Evolutionary conservation across 768 basidiomycete genomes (phyloP).

Genomic region (Austroboletus eburneus): DNA sequence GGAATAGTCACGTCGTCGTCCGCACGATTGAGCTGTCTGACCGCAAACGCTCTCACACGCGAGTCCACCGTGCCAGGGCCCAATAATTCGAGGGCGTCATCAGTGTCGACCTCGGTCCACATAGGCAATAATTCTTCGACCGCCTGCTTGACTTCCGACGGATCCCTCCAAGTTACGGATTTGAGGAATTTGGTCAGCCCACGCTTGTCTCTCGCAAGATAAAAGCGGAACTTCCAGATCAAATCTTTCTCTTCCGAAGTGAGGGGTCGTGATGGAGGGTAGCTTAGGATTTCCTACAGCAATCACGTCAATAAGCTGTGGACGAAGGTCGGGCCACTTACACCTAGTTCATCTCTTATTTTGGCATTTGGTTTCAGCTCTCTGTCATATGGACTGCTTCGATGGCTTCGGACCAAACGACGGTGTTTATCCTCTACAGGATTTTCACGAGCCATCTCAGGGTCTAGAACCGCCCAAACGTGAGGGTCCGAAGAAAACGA

Average conservation of each 20-base stretch:
- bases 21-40: conserved; percentile 82
- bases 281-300: conserved; percentile 77
- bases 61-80: conserved; percentile 90
- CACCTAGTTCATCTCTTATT: conserved; percentile 88
- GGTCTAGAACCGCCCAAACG: conserved; percentile 87
- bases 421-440: conserved; percentile 98
- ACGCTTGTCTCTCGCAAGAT: conserved; percentile 85
- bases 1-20: conserved; percentile 79
- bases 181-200: conserved; percentile 97
- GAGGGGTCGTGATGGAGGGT: conserved; percentile 83
- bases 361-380: conserved; percentile 97
- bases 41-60: conserved; percentile 90
- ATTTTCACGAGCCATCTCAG: conserved; percentile 88
- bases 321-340: conserved; percentile 35
- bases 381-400: conserved; percentile 90
- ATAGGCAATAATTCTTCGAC: conserved; percentile 92
- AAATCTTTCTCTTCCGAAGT: conserved; percentile 92
- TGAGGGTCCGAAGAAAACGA: conserved; percentile 61
- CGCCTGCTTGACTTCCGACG: conserved; percentile 94
- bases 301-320: neutral
- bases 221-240: conserved; percentile 99
- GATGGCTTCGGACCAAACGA: conserved; percentile 87
- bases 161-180: conserved; percentile 96
- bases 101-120: conserved; percentile 97
- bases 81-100: conserved; percentile 92